These are phyloP conservation scores for Ceratobasidium sp. DNA, from an alignment of 1,284 basidiomycete species.

Conservation along the genomic window DNA sequence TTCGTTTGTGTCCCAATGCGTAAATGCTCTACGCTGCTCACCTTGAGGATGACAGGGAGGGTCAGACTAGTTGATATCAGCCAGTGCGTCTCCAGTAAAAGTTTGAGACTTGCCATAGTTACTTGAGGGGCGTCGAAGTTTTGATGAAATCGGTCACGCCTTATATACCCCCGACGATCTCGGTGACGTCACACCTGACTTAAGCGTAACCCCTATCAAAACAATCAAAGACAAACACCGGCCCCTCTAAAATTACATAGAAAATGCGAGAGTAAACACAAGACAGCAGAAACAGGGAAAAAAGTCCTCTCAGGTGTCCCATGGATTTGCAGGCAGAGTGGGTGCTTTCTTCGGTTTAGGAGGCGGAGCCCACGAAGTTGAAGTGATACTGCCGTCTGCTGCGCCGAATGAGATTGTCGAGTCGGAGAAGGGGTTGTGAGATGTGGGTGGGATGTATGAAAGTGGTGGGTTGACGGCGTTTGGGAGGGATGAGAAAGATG, in stretches of 20 bases:
- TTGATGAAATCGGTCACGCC: background rate
- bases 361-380: slow-evolving; percentile 37
- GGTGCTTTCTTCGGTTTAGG: slow-evolving; percentile 40
- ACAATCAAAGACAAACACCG: background rate
- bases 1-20: background rate
- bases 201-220: background rate
- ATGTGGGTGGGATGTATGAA: background rate
- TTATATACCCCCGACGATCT: background rate
- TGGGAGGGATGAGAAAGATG: slow-evolving; percentile 15
- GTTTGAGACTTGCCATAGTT: slow-evolving; percentile 3
- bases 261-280: slow-evolving; percentile 12
- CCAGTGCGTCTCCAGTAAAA: background rate
- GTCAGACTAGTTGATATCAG: slow-evolving; percentile 6
- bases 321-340: slow-evolving; percentile 35
- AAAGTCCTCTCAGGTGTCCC: slow-evolving; percentile 38
- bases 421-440: slow-evolving; percentile 22
- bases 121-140: background rate
- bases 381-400: slow-evolving; percentile 33
- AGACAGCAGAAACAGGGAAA: background rate
- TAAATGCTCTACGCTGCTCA: background rate
- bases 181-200: slow-evolving; percentile 3
- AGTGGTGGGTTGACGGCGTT: background rate
- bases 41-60: slow-evolving; percentile 45
- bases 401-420: slow-evolving; percentile 46
- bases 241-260: slow-evolving; percentile 18